A percentile compares a stretch with the other conserved stretches of the same genome.
Conservation (phyloP, 1,284 basidiomycete species). For the Malassezia brasiliensis region DNA sequence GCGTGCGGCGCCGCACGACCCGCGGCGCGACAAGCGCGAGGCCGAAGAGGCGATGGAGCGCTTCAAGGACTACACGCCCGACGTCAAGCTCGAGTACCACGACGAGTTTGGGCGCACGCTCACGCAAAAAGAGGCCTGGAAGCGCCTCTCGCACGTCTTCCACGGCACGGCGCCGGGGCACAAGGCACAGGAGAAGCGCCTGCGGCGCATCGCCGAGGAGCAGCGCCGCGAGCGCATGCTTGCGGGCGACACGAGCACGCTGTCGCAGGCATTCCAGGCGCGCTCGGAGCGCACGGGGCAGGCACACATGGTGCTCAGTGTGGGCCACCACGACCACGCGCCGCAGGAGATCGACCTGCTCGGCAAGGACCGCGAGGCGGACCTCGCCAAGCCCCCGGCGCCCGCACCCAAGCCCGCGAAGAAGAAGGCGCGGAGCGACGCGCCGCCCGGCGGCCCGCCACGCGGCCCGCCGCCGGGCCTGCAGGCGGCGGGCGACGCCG, state of each 20-base stretch:
- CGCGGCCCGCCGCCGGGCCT: neutral
- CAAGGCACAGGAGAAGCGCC: slow-evolving; percentile 40
- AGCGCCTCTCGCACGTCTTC: slow-evolving; percentile 45
- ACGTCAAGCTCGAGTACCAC: slow-evolving; percentile 89
- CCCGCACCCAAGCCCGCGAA: neutral
- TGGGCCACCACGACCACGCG: slow-evolving; percentile 34
- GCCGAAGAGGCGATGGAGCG: slow-evolving; percentile 69
- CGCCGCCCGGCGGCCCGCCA: neutral
- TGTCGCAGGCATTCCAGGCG: slow-evolving; percentile 38
- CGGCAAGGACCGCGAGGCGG: slow-evolving; percentile 15
- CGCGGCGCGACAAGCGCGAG: slow-evolving; percentile 83
- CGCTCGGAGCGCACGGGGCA: slow-evolving; percentile 40
- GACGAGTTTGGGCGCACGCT: slow-evolving; percentile 77
- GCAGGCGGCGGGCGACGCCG: neutral
- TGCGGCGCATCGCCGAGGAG: slow-evolving; percentile 41
- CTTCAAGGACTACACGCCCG: slow-evolving; percentile 91
- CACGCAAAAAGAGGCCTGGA: slow-evolving; percentile 69
- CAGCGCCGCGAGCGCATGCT: slow-evolving; percentile 39
- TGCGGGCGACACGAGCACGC: slow-evolving; percentile 43
- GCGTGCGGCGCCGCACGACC: slow-evolving; percentile 60
- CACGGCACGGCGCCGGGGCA: slow-evolving; percentile 44
- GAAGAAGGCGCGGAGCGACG: neutral
- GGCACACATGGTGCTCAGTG: slow-evolving; percentile 47
- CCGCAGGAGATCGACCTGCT: slow-evolving; percentile 41
- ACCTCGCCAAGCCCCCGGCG: neutral